Evolutionary conservation across 148 eudicot species (phyloP), one percentile per base, ranked within the genome.

Genomic region (Nepenthes gracilis): DNA sequence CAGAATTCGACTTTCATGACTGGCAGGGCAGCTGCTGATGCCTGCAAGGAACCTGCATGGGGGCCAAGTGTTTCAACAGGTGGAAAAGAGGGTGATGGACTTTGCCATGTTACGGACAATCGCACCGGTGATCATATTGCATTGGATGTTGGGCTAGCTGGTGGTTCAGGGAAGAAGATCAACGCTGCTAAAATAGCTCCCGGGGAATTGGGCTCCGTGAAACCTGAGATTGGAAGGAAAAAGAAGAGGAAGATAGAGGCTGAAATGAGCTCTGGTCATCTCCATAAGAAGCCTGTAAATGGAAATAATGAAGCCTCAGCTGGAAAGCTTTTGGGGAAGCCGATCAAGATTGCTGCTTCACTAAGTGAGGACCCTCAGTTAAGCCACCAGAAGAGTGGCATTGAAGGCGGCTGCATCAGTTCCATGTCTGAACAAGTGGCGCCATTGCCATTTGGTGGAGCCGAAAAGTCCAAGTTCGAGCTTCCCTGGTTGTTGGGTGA

Each of bases 401-500:
- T 49, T 6, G 53, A 49, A 12, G 53, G n/a, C 53, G 23, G 23
- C 23, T 23, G 23, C 23, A 49, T n/a, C 15, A 6, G 54, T 63
- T 60, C 74, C 51, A 14, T 32, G 61, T 60, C 74, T 65, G 65
- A 61, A 47, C 74, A 74, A 58, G 56, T 51, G 23, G 59, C 67
- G 14, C 38, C 61, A 37, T 38, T 40, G 14, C 67, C 74, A 59
- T 12, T 45, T 32, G 66, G 32, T 49, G 53, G 53, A 2, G 11
- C 45, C 47, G 77, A 55, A 57, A 68, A 67, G 36, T 43, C 13
- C 23, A 69, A 68, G 43, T 56, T 57, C 15, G 77, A 84, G 52
- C 73, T 86, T 58, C 70, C 64, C 13, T 72, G 75, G 43, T 69
- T 84, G 61, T 68, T 90, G 57, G 55, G 59, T 64, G 88, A 78